Base-by-base conservation (phyloP, 371 early-diverging fungal genomes). In the Syncephalastrum monosporum region DNA sequence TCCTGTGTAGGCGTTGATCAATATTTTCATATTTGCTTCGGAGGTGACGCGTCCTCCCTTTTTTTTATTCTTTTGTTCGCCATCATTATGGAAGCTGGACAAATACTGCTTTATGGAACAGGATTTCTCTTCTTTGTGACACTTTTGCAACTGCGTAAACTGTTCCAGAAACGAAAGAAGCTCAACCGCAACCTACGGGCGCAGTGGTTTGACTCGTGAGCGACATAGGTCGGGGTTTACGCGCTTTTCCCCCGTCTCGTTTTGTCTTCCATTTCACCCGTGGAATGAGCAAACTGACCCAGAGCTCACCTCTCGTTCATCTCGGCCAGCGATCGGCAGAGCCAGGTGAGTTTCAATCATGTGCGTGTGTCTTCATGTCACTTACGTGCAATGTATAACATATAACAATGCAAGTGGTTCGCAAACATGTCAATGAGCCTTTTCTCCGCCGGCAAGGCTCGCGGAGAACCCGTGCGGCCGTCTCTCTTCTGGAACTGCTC, bases 281-380 rank as follows among this genome's bases (percentile, higher is more conserved):
- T 21, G 21, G 17, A 44, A 64, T 64, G 64, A 64, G 64, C 46
- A 53, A 47, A 33, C 47, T 64, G 27, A 64, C 64, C 50, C 48
- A 59, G 47, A 64, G 59, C 13, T 55, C 59, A 23, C 64, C 64
- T 17, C 59, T 64, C 33, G 51, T 64, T 29, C 54, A 55, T 19
- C 44, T 64, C 16, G 42, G 59, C 41, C 55, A 17, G 14, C 42
- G 43, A 38, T 42, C n/a, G 21, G 46, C 50, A 21, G 59, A 51
- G 5, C 51, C 59, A 53, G 54, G 63, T 57, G 50, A 15, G 15
- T 27, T 8, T 19, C 4, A 3, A 48, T 1, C 4, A 2, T 13
- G n/a, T 21, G 21, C 21, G 21, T 21, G 21, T 21, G 21, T 21
- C 21, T 21, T 2, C 0, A 0, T 21, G 21, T 21, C 21, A 21